Evolutionary conservation across 2,329 filamentous ascomycete species (phyloP).

Genomic region (Penicillium capsulatum): DNA sequence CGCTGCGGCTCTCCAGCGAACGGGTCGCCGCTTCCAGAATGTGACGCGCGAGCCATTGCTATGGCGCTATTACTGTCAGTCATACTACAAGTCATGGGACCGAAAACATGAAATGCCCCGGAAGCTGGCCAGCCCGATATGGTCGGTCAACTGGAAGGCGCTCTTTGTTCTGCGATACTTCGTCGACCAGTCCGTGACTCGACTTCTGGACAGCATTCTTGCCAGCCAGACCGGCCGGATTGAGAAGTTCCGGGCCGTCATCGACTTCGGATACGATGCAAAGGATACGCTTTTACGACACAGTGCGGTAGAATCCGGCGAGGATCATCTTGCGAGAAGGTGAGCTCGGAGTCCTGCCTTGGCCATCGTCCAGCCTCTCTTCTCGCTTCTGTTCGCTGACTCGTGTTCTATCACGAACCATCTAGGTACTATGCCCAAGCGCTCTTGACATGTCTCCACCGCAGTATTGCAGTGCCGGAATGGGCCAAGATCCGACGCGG

Average conservation of each 20-base stretch:
- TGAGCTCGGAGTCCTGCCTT: constrained; percentile 11
- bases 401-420: neutral
- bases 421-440: constrained; percentile 69
- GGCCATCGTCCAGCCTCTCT: neutral
- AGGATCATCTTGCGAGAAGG: constrained; percentile 74
- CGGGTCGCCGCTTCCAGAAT: constrained; percentile 61
- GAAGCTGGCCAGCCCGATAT: constrained; percentile 53
- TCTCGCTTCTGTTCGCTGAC: neutral
- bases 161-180: constrained; percentile 58
- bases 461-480: constrained; percentile 70
- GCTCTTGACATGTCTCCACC: constrained; percentile 73
- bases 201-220: constrained; percentile 64
- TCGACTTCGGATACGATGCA: constrained; percentile 73
- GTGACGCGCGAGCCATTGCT: constrained; percentile 68
- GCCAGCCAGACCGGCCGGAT: constrained; percentile 66
- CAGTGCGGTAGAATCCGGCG: constrained; percentile 55
- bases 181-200: constrained; percentile 51
- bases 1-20: constrained; percentile 52
- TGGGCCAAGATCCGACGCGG: constrained; percentile 61
- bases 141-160: constrained; percentile 67
- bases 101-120: constrained; percentile 56
- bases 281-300: constrained; percentile 78
- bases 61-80: constrained; percentile 72
- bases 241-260: constrained; percentile 65
- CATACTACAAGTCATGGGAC: constrained; percentile 72